Conservation (phyloP, 2,329 filamentous ascomycete species). For the Piedraia hortae region DNA sequence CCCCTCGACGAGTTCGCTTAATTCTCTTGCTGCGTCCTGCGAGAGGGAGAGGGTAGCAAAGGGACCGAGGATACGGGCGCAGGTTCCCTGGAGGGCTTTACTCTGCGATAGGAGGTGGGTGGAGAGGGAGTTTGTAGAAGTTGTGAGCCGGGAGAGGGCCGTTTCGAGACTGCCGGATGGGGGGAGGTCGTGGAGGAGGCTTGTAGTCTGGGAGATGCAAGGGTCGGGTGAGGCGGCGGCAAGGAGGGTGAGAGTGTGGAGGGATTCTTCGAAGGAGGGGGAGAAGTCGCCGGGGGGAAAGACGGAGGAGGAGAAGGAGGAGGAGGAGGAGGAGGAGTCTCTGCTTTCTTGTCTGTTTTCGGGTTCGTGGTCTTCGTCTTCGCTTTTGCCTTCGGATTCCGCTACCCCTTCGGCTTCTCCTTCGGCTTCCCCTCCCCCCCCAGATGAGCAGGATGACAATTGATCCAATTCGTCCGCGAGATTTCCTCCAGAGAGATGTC, state of each 20-base stretch:
- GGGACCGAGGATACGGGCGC: conserved; percentile 34
- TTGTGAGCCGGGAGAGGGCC: conserved; percentile 11
- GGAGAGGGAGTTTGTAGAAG: conserved; percentile 22
- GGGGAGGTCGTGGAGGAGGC: conserved; percentile 12
- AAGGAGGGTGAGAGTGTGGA: conserved; percentile 11
- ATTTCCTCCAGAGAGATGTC: too few relatives aligned
- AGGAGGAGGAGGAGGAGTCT: too few relatives aligned
- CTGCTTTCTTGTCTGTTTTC: conserved; percentile 15
- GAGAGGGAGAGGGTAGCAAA: conserved; percentile 28
- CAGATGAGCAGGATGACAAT: conserved; percentile 9
- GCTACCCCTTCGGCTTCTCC: conserved; percentile 5
- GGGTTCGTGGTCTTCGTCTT: conserved; percentile 17
- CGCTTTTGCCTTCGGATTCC: conserved; percentile 4
- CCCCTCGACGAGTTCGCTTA: conserved; percentile 38
- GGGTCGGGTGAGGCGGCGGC: conserved; percentile 10
- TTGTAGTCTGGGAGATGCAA: conserved; percentile 9
- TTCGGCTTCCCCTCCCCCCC: conserved; percentile 9
- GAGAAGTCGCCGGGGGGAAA: conserved; percentile 31
- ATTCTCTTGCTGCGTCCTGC: conserved; percentile 33
- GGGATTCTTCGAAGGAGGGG: conserved; percentile 11
- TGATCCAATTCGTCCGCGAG: conserved; percentile 50
- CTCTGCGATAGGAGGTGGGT: conserved; percentile 52
- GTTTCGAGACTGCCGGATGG: conserved; percentile 12
- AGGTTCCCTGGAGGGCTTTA: conserved; percentile 44
- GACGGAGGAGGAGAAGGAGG: too few relatives aligned